phyloP scores from a whole-genome alignment of 2,329 filamentous ascomycete genomes.

The Colletotrichum cordylinicola region DNA sequence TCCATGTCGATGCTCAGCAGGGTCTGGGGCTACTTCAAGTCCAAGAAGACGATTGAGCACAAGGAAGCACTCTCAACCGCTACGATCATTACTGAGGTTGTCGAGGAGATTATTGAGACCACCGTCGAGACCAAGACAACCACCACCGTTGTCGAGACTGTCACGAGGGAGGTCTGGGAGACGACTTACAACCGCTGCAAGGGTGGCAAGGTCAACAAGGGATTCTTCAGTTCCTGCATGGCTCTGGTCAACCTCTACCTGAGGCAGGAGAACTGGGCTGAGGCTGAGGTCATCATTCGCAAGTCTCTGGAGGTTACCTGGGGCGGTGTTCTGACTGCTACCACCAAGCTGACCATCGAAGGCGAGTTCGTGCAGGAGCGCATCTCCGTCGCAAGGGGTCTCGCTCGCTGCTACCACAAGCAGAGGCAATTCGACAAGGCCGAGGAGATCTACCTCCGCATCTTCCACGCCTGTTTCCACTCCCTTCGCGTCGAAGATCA shows the following conservation, averaged over 20 bases:
- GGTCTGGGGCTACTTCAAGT: slow-evolving; percentile 45
- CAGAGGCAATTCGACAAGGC: slow-evolving; percentile 42
- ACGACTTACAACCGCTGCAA: slow-evolving; percentile 39
- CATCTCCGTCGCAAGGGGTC: slow-evolving; percentile 35
- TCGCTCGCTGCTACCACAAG: slow-evolving; percentile 40
- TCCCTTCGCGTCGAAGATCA: slow-evolving; percentile 35
- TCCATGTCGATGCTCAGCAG: slow-evolving; percentile 40
- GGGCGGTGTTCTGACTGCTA: slow-evolving; percentile 38
- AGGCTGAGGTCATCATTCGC: slow-evolving; percentile 39
- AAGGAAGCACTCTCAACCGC: slow-evolving; percentile 39
- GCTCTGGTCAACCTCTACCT: slow-evolving; percentile 38
- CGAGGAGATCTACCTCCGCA: slow-evolving; percentile 40
- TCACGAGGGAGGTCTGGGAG: slow-evolving; percentile 40
- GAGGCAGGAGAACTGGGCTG: slow-evolving; percentile 35
- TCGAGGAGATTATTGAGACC: slow-evolving; percentile 42
- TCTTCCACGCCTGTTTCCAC: slow-evolving; percentile 38
- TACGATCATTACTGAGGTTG: slow-evolving; percentile 42
- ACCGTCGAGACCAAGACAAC: slow-evolving; percentile 37
- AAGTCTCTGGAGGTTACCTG: slow-evolving; percentile 42
- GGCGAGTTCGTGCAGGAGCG: slow-evolving; percentile 37
- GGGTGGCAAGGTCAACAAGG: slow-evolving; percentile 34
- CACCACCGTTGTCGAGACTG: slow-evolving; percentile 37
- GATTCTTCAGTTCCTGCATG: slow-evolving; percentile 39
- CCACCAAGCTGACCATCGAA: slow-evolving; percentile 33
- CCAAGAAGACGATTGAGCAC: slow-evolving; percentile 32